Percentiles rank a stretch among this genome's conserved stretches.
Conservation (phyloP, 345 rosid genomes). For the Eutrema heterophyllum region DNA sequence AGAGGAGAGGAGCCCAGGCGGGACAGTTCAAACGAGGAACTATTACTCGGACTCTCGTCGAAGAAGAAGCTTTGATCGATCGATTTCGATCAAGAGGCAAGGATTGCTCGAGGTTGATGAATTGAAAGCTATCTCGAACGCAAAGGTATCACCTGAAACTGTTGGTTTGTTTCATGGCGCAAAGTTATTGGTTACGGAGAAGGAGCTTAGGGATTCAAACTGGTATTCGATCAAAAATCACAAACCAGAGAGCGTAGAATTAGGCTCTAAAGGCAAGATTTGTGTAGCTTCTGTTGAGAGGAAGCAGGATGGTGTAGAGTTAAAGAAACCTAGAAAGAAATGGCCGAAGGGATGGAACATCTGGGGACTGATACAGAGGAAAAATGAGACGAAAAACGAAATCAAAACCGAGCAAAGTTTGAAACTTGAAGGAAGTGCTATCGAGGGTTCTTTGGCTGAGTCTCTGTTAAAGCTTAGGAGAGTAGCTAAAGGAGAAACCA, state of each 20-base stretch:
- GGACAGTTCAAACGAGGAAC: constrained; percentile 71
- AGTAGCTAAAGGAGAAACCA: constrained; percentile 35
- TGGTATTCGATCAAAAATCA: constrained; percentile 47
- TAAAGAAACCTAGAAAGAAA: constrained; percentile 28
- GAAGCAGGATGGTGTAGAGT: constrained; percentile 8
- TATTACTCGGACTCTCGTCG: constrained; percentile 63
- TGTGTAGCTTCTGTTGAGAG: constrained; percentile 38
- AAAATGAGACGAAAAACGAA: constrained; percentile 33
- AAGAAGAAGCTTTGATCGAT: constrained; percentile 70
- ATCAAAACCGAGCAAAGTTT: constrained; percentile 28
- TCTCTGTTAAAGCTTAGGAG: constrained; percentile 45
- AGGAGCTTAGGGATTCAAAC: constrained; percentile 52
- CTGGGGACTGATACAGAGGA: constrained; percentile 65
- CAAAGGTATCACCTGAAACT: constrained; percentile 69
- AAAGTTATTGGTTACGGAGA: constrained; percentile 51
- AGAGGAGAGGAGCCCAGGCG: constrained; percentile 50
- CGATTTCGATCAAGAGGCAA: constrained; percentile 44
- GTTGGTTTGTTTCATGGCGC: constrained; percentile 56
- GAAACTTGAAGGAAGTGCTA: constrained; percentile 34
- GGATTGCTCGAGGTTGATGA: constrained; percentile 65
- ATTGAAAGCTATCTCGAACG: constrained; percentile 50
- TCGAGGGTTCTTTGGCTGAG: constrained; percentile 41
- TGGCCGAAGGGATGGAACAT: constrained; percentile 51
- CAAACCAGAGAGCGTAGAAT: constrained; percentile 29
- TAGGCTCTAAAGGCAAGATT: constrained; percentile 47